Evolutionary conservation across 1,284 basidiomycete genomes (phyloP), one percentile per base, ranked within the genome.

Genomic region (Puccinia polysora): DNA sequence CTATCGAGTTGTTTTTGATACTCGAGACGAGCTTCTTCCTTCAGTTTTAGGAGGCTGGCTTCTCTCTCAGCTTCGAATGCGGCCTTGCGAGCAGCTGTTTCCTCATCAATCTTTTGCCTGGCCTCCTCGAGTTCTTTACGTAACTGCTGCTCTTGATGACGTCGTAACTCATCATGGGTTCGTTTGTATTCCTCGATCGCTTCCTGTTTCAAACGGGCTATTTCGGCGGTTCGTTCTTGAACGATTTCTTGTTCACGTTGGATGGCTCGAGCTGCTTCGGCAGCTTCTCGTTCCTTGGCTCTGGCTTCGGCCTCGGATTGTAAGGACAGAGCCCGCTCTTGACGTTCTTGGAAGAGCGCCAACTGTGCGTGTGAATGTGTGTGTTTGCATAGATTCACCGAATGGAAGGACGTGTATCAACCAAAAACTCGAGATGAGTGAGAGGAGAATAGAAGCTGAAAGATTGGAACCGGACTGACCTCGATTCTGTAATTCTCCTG

Each of bases 71-170:
- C 56, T 50, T 69, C 65, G 28, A 69, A 45, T 14, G 65, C 40
- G n/a, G 56, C 53, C 59, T 69, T 69, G 47, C 56, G 45, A 3
- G 49, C 49, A 18, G 50, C 64, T 18, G 49, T 53, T 56, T 67
- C 64, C 38, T 70, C 67, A 14, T 47, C n/a, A 36, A 70, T 59
- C 49, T 70, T 70, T 59, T 60, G 55, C 12, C 56, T 58, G 25
- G 67, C 67, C 34, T 70, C 67, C 36, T 70, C 67, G 14, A 70
- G 28, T 34, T 70, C 67, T 49, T 60, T 70, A 32, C 56, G 40
- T 34, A 69, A 32, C 10, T 49, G 38, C 50, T 69, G 28, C 20
- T 69, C 65, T 69, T 69, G 65, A n/a, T 28, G 25, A 32, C 67
- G 55, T 28, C 56, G 30, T 7, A 70, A 34, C 12, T 70, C 67